A percentile compares a stretch with the other conserved stretches of the same genome.
These are phyloP conservation scores for Thelephora ganbajun DNA, from an alignment of 768 basidiomycete species.

Conservation along the genomic window DNA sequence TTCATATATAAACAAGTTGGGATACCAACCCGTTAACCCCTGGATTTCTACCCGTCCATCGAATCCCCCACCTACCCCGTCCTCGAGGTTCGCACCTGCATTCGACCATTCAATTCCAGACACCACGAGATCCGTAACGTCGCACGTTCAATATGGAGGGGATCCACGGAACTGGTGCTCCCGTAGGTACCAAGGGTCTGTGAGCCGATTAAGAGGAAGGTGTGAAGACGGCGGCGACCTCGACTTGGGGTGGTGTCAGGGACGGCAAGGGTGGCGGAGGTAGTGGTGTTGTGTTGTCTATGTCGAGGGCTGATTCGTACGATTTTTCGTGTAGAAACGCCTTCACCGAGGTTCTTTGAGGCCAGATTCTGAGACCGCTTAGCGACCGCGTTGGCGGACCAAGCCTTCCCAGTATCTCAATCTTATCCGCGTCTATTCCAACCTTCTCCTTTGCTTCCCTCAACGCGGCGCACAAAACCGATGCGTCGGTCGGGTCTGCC, in stretches of 20 bases:
- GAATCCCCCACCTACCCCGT: constrained; percentile 28
- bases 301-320: constrained; percentile 9
- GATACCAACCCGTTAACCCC: too few species aligned
- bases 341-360: too few species aligned
- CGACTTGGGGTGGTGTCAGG: constrained; percentile 40
- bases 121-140: constrained; percentile 44
- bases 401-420: too few species aligned
- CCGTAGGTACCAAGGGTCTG: constrained; percentile 33
- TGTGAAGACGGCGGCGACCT: constrained; percentile 61
- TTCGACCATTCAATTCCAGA: constrained; percentile 18
- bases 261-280: constrained; percentile 42
- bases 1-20: too few species aligned
- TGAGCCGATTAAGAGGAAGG: constrained; percentile 42
- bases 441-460: constrained; percentile 66
- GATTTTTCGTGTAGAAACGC: too few species aligned
- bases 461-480: constrained; percentile 43
- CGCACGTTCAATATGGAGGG: constrained; percentile 50
- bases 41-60: constrained; percentile 53
- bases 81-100: constrained; percentile 19
- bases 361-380: too few species aligned
- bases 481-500: constrained; percentile 48
- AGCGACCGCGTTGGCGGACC: too few species aligned
- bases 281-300: constrained; percentile 29
- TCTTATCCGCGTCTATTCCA: too few species aligned
- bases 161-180: constrained; percentile 38